Percentiles rank a stretch among this genome's conserved stretches.
These are phyloP conservation scores for Trichoderma gamsii DNA, from an alignment of 495 filamentous ascomycete genomes.

Conservation along the genomic window DNA sequence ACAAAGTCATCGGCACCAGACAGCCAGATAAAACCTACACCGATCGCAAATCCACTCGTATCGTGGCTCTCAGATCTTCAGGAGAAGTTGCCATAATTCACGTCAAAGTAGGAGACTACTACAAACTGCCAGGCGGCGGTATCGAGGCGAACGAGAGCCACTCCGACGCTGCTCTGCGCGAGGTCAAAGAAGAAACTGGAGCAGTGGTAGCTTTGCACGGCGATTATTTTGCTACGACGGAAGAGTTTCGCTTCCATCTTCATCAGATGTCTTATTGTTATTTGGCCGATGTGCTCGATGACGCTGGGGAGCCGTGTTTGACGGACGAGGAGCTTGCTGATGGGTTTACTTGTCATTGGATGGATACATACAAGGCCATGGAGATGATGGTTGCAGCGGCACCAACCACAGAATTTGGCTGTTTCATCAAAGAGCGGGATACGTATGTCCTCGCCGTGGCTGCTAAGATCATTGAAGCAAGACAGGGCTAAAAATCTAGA, in stretches of 20 bases:
- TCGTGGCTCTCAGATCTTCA: slow-evolving; percentile 19
- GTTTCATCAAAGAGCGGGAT: slow-evolving; percentile 26
- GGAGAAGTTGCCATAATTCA: slow-evolving; percentile 23
- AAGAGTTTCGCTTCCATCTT: slow-evolving; percentile 25
- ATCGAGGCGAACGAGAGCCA: slow-evolving; percentile 24
- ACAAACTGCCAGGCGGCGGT: slow-evolving; percentile 28
- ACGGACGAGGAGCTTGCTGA: slow-evolving; percentile 24
- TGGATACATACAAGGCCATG: slow-evolving; percentile 20
- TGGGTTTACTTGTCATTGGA: slow-evolving; percentile 23
- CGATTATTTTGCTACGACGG: slow-evolving; percentile 20
- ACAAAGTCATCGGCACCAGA: slow-evolving; percentile 22
- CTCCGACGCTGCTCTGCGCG: slow-evolving; percentile 18
- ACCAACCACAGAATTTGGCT: slow-evolving; percentile 25
- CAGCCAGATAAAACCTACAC: slow-evolving; percentile 18
- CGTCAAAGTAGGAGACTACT: slow-evolving; percentile 22
- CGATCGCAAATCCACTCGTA: slow-evolving; percentile 21
- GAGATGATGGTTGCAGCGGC: slow-evolving; percentile 19
- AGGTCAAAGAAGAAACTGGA: slow-evolving; percentile 27
- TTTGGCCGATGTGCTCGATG: slow-evolving; percentile 20
- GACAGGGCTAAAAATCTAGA: too few species aligned
- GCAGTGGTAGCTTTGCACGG: slow-evolving; percentile 19
- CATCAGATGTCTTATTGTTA: slow-evolving; percentile 28
- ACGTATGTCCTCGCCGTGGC: slow-evolving; percentile 14
- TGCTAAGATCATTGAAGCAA: too few species aligned
- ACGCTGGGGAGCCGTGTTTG: slow-evolving; percentile 19